These are phyloP conservation scores for Ceratobasidium sp. DNA, from an alignment of 1,284 basidiomycete species.

Conservation along the genomic window DNA sequence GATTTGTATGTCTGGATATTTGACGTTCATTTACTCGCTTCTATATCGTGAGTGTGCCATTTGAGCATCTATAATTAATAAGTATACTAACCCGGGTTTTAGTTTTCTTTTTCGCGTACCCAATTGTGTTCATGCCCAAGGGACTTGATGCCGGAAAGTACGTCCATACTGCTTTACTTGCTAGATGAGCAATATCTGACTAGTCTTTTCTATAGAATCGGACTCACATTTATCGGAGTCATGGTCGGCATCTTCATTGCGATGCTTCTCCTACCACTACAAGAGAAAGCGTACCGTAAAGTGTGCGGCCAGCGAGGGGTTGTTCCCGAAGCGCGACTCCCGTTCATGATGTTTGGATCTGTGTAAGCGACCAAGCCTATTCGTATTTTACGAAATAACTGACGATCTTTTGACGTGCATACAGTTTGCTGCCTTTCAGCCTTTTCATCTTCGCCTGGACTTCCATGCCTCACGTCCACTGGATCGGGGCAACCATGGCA, in stretches of 20 bases:
- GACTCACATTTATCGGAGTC: slow-evolving; percentile 54
- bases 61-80: too few relatives aligned
- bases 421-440: slow-evolving; percentile 48
- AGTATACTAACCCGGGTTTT: background rate
- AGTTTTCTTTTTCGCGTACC: slow-evolving; percentile 54
- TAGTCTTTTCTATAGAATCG: slow-evolving; percentile 53
- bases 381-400: slow-evolving; percentile 49
- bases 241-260: slow-evolving; percentile 52
- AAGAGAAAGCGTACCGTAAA: slow-evolving; percentile 52
- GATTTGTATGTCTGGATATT: slow-evolving; percentile 58
- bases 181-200: slow-evolving; percentile 52
- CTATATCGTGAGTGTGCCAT: slow-evolving; percentile 50
- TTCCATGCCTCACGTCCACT: slow-evolving; percentile 31
- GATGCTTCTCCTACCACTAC: slow-evolving; percentile 50
- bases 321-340: slow-evolving; percentile 48
- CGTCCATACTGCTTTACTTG: slow-evolving; percentile 45
- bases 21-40: slow-evolving; percentile 58
- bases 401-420: background rate
- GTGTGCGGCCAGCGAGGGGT: slow-evolving; percentile 44
- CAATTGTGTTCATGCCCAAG: slow-evolving; percentile 50
- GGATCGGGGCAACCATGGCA: slow-evolving; percentile 38
- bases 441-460: slow-evolving; percentile 50
- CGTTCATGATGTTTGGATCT: slow-evolving; percentile 43
- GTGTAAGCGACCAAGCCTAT: slow-evolving; percentile 49
- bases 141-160: slow-evolving; percentile 34